These are phyloP conservation scores for Termitomyces sp. DNA, from an alignment of 768 basidiomycete species.

Conservation along the genomic window DNA sequence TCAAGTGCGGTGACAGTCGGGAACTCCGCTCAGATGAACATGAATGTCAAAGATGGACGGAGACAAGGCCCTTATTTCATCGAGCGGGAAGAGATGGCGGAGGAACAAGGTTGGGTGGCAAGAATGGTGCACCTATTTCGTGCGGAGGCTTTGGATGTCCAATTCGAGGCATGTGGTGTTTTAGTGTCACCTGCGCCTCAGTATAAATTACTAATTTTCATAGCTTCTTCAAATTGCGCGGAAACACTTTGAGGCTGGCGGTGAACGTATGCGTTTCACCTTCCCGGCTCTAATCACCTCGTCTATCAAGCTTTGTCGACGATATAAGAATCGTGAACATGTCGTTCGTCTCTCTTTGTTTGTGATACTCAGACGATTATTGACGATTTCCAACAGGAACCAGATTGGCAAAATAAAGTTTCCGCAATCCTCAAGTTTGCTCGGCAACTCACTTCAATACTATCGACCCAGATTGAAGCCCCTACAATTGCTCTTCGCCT, in stretches of 20 bases:
- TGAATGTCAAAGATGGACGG: conserved; percentile 41
- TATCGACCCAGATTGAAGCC: conserved; percentile 91
- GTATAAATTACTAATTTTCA: neutral
- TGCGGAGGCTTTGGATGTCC: conserved; percentile 79
- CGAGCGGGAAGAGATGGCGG: conserved; percentile 90
- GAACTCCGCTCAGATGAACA: conserved; percentile 29
- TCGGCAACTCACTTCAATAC: conserved; percentile 88
- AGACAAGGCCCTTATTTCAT: conserved; percentile 56
- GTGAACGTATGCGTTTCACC: conserved; percentile 94
- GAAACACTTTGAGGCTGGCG: conserved; percentile 85
- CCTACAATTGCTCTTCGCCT: conserved; percentile 90
- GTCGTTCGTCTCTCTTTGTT: conserved; percentile 37
- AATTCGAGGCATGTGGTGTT: conserved; percentile 70
- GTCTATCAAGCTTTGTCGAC: conserved; percentile 86
- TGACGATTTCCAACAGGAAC: conserved; percentile 47
- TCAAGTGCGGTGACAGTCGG: conserved; percentile 27
- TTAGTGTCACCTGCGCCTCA: conserved; percentile 17
- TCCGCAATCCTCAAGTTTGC: conserved; percentile 91
- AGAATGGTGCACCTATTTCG: conserved; percentile 96
- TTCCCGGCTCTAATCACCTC: conserved; percentile 96
- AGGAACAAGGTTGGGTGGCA: conserved; percentile 99
- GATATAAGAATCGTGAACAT: conserved; percentile 83
- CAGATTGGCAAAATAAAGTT: conserved; percentile 83
- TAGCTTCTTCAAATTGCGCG: conserved; percentile 91
- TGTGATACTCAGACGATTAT: neutral